Conservation (phyloP, 257 asterid genomes). For the Penstemon eatonii region DNA sequence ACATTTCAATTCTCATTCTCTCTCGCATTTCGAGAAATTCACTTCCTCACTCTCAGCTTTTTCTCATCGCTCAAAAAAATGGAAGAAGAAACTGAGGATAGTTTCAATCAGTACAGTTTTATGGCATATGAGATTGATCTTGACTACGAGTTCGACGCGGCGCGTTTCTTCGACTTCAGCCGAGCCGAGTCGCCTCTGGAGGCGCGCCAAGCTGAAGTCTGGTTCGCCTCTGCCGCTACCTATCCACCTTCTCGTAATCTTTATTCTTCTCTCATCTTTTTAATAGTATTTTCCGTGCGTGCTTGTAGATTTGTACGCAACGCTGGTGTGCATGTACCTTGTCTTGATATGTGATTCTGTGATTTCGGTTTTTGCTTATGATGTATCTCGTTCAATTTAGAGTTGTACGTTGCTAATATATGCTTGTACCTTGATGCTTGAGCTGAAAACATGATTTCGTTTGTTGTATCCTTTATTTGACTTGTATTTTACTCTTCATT, state of each 20-base stretch:
- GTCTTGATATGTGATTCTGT: not conserved
- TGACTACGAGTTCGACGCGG: slow-evolving; percentile 93
- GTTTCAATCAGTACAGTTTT: slow-evolving; percentile 46
- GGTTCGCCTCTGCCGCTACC: slow-evolving; percentile 82
- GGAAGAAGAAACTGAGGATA: slow-evolving; percentile 61
- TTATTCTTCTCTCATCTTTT: not conserved
- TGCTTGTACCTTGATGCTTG: too few relatives aligned
- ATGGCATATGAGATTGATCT: slow-evolving; percentile 81
- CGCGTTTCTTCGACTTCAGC: slow-evolving; percentile 69
- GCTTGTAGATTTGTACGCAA: slow-evolving; percentile 19
- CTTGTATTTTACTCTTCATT: not conserved
- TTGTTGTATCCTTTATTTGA: not conserved
- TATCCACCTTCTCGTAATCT: slow-evolving; percentile 90
- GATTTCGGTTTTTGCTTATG: not conserved
- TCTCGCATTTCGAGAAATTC: not conserved
- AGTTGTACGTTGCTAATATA: too few relatives aligned
- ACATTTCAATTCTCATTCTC: slow-evolving; percentile 13
- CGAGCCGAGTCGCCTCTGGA: slow-evolving; percentile 58
- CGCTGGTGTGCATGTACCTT: slow-evolving; percentile 18
- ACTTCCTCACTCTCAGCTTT: slow-evolving; percentile 6
- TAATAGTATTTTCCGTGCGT: not conserved
- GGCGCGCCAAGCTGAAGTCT: slow-evolving; percentile 61
- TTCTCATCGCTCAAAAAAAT: slow-evolving; percentile 11
- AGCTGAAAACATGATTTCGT: not conserved
- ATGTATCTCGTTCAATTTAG: too few relatives aligned